A percentile compares a stretch with the other conserved stretches of the same genome.
Evolutionary conservation across 2,329 filamentous ascomycete species (phyloP).

Genomic region (Exophiala sp.): DNA sequence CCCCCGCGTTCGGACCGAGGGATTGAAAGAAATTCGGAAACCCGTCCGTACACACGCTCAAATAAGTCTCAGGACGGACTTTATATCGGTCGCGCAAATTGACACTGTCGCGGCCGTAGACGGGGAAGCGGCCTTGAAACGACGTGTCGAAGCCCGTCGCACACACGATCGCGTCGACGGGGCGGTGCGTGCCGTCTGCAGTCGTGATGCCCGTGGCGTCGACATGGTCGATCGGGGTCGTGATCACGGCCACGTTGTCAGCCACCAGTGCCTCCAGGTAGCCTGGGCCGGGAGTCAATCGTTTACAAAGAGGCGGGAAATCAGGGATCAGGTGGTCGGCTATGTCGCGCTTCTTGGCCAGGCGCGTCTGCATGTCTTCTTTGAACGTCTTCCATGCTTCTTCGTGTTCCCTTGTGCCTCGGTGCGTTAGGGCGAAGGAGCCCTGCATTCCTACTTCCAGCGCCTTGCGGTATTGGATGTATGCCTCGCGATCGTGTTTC

Average conservation of each 20-base stretch:
- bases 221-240: constrained; percentile 12
- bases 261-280: constrained; percentile 32
- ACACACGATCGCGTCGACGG: constrained; percentile 35
- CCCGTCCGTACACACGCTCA: constrained; percentile 33
- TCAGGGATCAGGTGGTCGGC: constrained; percentile 37
- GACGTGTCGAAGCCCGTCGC: constrained; percentile 39
- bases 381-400: constrained; percentile 15
- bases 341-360: constrained; percentile 34
- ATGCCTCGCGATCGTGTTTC: constrained; percentile 20
- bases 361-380: constrained; percentile 24
- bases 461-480: constrained; percentile 34
- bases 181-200: constrained; percentile 32
- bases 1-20: constrained; percentile 33
- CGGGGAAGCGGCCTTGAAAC: constrained; percentile 34
- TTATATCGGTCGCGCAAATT: constrained; percentile 30
- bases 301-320: constrained; percentile 40
- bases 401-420: constrained; percentile 22
- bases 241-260: constrained; percentile 28
- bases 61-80: constrained; percentile 33
- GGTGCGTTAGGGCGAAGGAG: constrained; percentile 26
- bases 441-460: constrained; percentile 32
- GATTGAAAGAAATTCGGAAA: constrained; percentile 36
- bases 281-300: constrained; percentile 43
- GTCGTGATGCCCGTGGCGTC: constrained; percentile 26
- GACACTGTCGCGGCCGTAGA: constrained; percentile 32